Evolutionary conservation across 805 yeast genomes (phyloP), one percentile per base, ranked within the genome.

Genomic region (Wickerhamomyces silvicola): DNA sequence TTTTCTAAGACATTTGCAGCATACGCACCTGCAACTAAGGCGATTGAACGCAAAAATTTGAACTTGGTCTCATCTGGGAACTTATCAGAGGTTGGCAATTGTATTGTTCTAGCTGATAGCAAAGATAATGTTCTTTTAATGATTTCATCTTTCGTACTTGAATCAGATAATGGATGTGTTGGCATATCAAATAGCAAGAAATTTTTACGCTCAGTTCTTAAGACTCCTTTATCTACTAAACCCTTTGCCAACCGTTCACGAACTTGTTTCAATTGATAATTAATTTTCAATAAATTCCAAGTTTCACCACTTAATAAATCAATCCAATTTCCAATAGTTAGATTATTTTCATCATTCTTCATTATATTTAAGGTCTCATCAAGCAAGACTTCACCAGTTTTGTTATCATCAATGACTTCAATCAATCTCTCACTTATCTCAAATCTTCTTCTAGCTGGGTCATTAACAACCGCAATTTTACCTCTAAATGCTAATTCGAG

Each of bases 1-100:
- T 90, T 92, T 49, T 92, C 98, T 46, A 92, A 71, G 10, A 92
- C 98, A 55, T 87, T 92, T 26, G 97, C 98, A 18, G 97, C 97
- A 54, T 85, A 86, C 13, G 95, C 76, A 12, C 94, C 94, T 48
- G 88, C 79, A 13, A 86, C 85, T 43, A 92, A 71, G 16, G 92
- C 70, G 26, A 92, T 68, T 4, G 95, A 71, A 50, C 98, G 75
- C 35, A 92, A 67, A 50, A 74, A 68, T 44, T 78, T 74, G 63
- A 73, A 82, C 24, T 81, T 74, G 2, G 82, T 70, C 10, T 71
- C 68, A 18, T 70, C 72, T 6, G 94, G 83, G 59, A 85, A 84
- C 52, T 73, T 82, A 42, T 70, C 72, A 27, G 72, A 70, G 22
- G 76, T 66, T 43, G 62, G 64, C 19, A 79, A 51, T 37, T 67